Conservation (phyloP, 2,329 filamentous ascomycete genomes). For the Ophiocordyceps camponoti-saundersi region DNA sequence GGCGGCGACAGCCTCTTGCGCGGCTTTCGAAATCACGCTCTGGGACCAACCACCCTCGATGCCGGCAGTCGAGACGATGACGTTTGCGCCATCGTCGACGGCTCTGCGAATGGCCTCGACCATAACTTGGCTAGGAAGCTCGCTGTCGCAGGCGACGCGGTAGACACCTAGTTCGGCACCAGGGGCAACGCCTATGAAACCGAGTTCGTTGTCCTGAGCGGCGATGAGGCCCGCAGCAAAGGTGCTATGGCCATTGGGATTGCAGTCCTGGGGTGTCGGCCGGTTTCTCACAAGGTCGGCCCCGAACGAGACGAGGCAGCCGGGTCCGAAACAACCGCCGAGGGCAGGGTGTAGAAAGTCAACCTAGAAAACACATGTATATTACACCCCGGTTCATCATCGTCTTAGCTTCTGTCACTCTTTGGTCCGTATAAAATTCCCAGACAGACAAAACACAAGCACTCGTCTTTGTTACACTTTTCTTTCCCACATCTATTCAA, state of each 20-base stretch:
- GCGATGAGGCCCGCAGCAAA: slow-evolving; percentile 47
- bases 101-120: slow-evolving; percentile 42
- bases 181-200: slow-evolving; percentile 39
- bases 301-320: slow-evolving; percentile 40
- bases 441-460: no score
- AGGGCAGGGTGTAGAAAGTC: slow-evolving; percentile 48
- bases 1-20: slow-evolving; percentile 30
- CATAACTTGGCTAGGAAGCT: slow-evolving; percentile 35
- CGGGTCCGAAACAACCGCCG: slow-evolving; percentile 44
- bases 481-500: no score
- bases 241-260: slow-evolving; percentile 34
- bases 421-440: no score
- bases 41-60: slow-evolving; percentile 32
- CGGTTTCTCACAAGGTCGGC: slow-evolving; percentile 31
- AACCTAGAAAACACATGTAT: slow-evolving; percentile 16
- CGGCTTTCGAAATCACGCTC: slow-evolving; percentile 29
- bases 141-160: slow-evolving; percentile 35
- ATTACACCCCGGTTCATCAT: no score
- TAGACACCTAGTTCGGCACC: slow-evolving; percentile 38
- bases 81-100: slow-evolving; percentile 39
- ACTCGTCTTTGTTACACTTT: no score
- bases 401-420: no score
- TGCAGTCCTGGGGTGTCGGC: slow-evolving; percentile 34
- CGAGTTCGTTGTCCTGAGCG: slow-evolving; percentile 30
- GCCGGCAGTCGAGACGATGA: slow-evolving; percentile 40